Evolutionary conservation across 208 protist species (phyloP).

Genomic region (Trichomonas gallinae): DNA sequence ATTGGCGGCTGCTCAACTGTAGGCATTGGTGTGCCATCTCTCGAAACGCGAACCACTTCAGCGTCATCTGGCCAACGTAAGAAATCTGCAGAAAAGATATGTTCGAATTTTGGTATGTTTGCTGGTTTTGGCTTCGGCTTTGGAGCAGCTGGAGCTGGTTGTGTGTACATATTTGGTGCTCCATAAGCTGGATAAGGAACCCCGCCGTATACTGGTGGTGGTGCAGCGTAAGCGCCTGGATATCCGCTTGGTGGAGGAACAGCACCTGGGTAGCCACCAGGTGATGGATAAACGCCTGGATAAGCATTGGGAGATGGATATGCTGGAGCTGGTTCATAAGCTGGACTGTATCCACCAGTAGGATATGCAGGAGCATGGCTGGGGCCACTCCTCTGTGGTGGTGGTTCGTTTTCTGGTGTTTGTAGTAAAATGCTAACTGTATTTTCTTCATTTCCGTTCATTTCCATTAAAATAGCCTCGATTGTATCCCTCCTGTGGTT

Average conservation of each 20-base stretch:
- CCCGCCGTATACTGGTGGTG: too few species aligned
- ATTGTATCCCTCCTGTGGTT: neutral
- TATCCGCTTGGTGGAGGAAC: neutral
- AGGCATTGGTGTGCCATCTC: neutral
- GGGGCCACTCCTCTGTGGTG: neutral
- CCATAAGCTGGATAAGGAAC: neutral
- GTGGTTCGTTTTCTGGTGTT: neutral
- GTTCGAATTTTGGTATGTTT: neutral
- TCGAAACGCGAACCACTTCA: neutral
- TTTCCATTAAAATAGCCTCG: neutral
- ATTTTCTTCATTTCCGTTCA: neutral
- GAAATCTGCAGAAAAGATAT: neutral
- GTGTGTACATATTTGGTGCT: neutral
- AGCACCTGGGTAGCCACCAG: neutral
- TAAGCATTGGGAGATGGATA: neutral
- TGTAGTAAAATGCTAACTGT: neutral
- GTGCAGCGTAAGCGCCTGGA: neutral
- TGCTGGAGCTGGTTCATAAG: neutral
- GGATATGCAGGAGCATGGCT: neutral
- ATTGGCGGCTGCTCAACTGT: neutral
- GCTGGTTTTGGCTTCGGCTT: neutral
- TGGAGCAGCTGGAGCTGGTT: neutral
- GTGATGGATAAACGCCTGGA: neutral
- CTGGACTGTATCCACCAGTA: too few species aligned
- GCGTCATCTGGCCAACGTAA: neutral